A percentile compares a stretch with the other conserved stretches of the same genome.
phyloP scores from a whole-genome alignment of 805 yeast genomes.

The Candida ascalaphidarum region DNA sequence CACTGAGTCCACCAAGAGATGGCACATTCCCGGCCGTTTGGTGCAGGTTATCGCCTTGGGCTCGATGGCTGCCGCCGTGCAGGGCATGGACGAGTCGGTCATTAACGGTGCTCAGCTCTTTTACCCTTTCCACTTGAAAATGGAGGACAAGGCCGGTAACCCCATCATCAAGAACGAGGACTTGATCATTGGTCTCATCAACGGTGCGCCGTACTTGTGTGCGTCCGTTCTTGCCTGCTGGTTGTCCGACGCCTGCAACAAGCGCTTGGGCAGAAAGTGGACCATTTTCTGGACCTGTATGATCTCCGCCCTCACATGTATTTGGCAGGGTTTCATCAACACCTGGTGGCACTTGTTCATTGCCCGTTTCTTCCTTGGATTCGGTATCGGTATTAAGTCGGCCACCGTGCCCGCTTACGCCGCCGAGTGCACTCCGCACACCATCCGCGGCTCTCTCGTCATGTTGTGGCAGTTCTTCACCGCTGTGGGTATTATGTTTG shows the following conservation, averaged over 20 bases:
- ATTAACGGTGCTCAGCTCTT: conserved; percentile 58
- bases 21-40: conserved; percentile 43
- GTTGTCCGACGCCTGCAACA: conserved; percentile 47
- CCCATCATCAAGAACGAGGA: conserved; percentile 31
- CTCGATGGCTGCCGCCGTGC: conserved; percentile 64
- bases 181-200: conserved; percentile 53
- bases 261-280: conserved; percentile 49
- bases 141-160: conserved; percentile 41
- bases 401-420: conserved; percentile 62
- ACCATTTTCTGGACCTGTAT: conserved; percentile 53
- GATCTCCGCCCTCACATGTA: conserved; percentile 50
- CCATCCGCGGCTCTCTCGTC: conserved; percentile 54
- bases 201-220: conserved; percentile 59
- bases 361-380: conserved; percentile 51
- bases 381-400: conserved; percentile 61
- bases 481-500: conserved; percentile 67
- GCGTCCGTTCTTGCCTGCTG: conserved; percentile 54
- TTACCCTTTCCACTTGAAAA: no score
- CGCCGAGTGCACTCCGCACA: conserved; percentile 54
- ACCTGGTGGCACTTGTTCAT: conserved; percentile 51
- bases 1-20: conserved; percentile 33
- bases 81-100: conserved; percentile 71
- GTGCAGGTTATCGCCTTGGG: conserved; percentile 48
- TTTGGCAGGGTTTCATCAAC: conserved; percentile 62
- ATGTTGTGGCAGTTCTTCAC: conserved; percentile 72